Evolutionary conservation across 306 rosid genomes (phyloP), one percentile per base, ranked within the genome.

Genomic region (Aeschynomene evenia): DNA sequence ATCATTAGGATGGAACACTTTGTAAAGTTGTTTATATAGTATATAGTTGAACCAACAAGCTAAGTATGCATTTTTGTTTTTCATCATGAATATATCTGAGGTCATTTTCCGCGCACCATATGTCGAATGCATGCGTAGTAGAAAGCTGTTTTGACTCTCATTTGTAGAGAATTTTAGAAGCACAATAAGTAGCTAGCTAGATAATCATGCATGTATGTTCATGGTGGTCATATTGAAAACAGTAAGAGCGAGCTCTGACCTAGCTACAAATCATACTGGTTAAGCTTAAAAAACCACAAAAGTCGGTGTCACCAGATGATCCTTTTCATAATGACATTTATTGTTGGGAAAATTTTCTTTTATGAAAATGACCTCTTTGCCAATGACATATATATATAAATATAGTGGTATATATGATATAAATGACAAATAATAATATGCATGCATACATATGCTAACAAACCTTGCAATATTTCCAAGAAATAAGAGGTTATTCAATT

Each of bases 61-160:
- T n/a, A n/a, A 19, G 24, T 1, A 60, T 43, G 21, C 63, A 55
- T 52, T 16, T 50, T 33, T 65, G n/a, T n/a, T n/a, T n/a, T n/a
- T n/a, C n/a, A n/a, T 23, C 42, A 59, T 66, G 68, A 64, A 28
- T 28, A 28, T 28, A 59, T 33, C 21, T 67, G 43, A 73, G 12
- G 64, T 77, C 80, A 77, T 73, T 70, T 76, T 77, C 80, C n/a
- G n/a, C n/a, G n/a, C n/a, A n/a, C n/a, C 46, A 68, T 66, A 68
- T 69, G 51, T 68, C 73, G 78, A 78, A 62, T 51, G 42, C 54
- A 69, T 22, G 45, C n/a, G n/a, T 26, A 12, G 46, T 6, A 34
- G n/a, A n/a, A n/a, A n/a, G 74, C 45, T 29, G 62, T 73, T 34
- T 50, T 14, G 48, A 69, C 42, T 66, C 42, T 66, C 63, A 52